Percentiles rank a stretch among this genome's conserved stretches.
Conservation (phyloP, 305 asterid genomes). For the Salvia sclarea region DNA sequence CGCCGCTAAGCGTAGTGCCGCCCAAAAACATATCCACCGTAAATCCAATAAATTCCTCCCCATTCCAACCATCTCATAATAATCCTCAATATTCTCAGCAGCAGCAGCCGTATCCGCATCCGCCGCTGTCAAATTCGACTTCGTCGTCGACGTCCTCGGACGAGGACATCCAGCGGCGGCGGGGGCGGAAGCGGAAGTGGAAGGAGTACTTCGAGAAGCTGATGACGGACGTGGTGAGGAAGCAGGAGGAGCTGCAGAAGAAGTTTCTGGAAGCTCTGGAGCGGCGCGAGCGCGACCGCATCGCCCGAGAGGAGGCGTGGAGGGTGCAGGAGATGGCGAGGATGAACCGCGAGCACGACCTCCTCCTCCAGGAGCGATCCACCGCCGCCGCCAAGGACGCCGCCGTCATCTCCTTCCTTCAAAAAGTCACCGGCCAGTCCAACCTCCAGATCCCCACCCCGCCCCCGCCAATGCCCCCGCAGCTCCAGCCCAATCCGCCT, state of each 20-base stretch:
- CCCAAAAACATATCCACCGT: constrained; percentile 9
- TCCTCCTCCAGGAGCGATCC: constrained; percentile 76
- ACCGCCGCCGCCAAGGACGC: constrained; percentile 61
- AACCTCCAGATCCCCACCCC: constrained; percentile 37
- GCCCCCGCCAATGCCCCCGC: constrained; percentile 15
- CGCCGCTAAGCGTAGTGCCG: constrained; percentile 44
- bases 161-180: constrained; percentile 67
- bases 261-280: constrained; percentile 56
- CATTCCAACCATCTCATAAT: constrained; percentile 31
- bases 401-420: constrained; percentile 63
- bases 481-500: constrained; percentile 12
- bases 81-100: constrained; percentile 25
- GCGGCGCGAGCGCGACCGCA: constrained; percentile 56
- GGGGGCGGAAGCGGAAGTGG: constrained; percentile 74
- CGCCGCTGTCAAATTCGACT: constrained; percentile 51
- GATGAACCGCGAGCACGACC: constrained; percentile 71
- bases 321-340: constrained; percentile 57
- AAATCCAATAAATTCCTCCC: constrained; percentile 17
- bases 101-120: constrained; percentile 27
- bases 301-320: constrained; percentile 66
- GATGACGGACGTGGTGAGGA: constrained; percentile 47
- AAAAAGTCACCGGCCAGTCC: constrained; percentile 59
- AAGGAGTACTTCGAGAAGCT: constrained; percentile 65
- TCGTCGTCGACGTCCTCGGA: constrained; percentile 88
- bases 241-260: constrained; percentile 67